Base-by-base conservation (phyloP, 768 basidiomycete species). In the Kwoniella dejecticola region DNA sequence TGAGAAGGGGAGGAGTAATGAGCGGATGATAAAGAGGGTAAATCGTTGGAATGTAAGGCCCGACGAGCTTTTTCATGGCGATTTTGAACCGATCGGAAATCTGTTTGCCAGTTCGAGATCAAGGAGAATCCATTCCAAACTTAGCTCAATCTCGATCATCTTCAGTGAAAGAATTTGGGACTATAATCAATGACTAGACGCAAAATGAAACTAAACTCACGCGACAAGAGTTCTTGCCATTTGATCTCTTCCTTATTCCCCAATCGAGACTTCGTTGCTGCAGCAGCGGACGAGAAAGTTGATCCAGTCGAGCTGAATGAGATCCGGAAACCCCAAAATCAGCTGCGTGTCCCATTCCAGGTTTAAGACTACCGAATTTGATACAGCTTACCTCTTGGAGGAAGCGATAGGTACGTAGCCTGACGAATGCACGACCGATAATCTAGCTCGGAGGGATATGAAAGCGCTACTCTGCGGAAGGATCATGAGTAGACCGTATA, bases 391-490 rank as follows among this genome's bases (percentile, higher is more conserved):
- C 91, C 89, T 80, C 80, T 89, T 90, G 0, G 93, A 89, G 8
- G 89, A 86, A 61, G 93, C 89, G 55, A 50, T 57, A 19, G 96
- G 91, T 7, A 95, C 79, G 80, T 92, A 97, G 5, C 95, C 95
- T 7, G 93, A 87, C 2, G 95, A 91, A 79, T 93, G 94, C 48
- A 98, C 93, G 0, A 94, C 92, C 66, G 89, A 94, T 44, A 99
- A 82, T 23, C 96, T 87, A 79, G 96, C 97, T 38, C 94, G 85
- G 23, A 99, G 83, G 0, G 95, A 95, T 8, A 92, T 86, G 71
- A 99, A 99, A 2, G 96, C 96, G 23, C 89, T 89, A 74, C 93
- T 96, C 81, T 99, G 96, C 0, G 96, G 96, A 8, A 99, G 81
- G 55, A 98, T 82, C 96, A 99, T 99, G 61, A 99, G 82, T 7